Evolutionary conservation across 2,329 filamentous ascomycete genomes (phyloP), one percentile per base, ranked within the genome.

Genomic region (Sporothrix sp.): DNA sequence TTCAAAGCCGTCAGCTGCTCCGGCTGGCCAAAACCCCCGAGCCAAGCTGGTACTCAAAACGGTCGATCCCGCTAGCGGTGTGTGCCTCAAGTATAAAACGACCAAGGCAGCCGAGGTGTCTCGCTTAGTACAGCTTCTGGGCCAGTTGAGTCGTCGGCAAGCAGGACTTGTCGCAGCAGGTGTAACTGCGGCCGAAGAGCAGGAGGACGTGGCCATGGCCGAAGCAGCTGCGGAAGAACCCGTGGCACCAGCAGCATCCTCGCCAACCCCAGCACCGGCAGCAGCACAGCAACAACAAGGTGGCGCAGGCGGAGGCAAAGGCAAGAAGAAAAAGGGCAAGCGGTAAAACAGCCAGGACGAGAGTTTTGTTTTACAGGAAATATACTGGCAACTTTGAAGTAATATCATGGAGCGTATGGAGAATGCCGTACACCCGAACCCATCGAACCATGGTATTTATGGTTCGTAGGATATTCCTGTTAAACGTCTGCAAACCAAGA

Each of bases 81-180:
- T 84, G 52, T 84, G 84, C 54, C 76, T 98, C 56, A 95, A 96
- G 70, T 97, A 96, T 73, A 78, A 80, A 64, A 98, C 93, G 32
- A 84, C 84, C 63, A 95, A 95, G 68, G 87, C 85, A 18, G 87
- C 87, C 18, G 91, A 97, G 69, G 89, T 98, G 9, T 84, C 85
- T 21, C 75, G 93, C 25, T 69, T 98, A 60, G 79, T 98, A 52
- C 79, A 81, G 47, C 79, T 83, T 38, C 67, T 98, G 56, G 89
- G 88, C 1, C 76, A 79, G 52, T 67, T 96, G 58, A 87, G 84
- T n/a, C 75, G 81, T 50, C 77, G 74, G 52, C 83, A 85, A 73
- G 79, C 78, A 13, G 79, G 74, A 30, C 62, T 83, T 58, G 69
- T 72, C 48, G 58, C 57, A 25, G 60, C 60, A 42, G 61, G 64